Conservation (phyloP, 352 stramenopile genomes). For the Globisporangium ultimum region DNA sequence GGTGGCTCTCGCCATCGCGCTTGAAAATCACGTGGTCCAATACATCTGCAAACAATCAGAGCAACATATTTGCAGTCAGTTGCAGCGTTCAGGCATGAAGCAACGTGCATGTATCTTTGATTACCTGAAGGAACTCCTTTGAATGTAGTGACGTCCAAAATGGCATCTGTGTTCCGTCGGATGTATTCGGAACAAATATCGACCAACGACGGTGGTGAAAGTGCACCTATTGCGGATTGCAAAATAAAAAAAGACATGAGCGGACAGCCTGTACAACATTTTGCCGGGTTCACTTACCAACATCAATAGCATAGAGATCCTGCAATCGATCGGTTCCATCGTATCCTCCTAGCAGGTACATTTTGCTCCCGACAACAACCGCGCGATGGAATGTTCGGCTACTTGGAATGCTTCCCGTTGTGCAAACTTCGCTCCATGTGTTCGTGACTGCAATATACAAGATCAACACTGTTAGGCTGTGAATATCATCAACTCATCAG, state of each 20-base stretch:
- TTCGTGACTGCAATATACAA: constrained; percentile 44
- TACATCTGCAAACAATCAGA: constrained; percentile 37
- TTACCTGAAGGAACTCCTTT: constrained; percentile 57
- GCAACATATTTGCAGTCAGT: not conserved
- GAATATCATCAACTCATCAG: not conserved
- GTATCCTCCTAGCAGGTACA: constrained; percentile 87
- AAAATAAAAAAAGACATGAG: too few relatives aligned
- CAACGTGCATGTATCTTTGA: constrained; percentile 2
- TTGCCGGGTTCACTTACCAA: constrained; percentile 26
- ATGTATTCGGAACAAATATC: constrained; percentile 74
- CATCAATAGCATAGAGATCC: constrained; percentile 83
- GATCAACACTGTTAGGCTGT: not conserved
- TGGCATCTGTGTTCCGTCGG: constrained; percentile 57
- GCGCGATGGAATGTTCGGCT: constrained; percentile 86
- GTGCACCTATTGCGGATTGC: constrained; percentile 18
- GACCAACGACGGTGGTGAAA: constrained; percentile 65
- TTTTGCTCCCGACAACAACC: constrained; percentile 73
- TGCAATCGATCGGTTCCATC: constrained; percentile 82
- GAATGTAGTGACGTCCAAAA: constrained; percentile 70
- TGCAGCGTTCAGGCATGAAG: not conserved
- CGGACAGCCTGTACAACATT: too few relatives aligned
- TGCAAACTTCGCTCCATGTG: constrained; percentile 83
- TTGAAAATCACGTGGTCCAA: constrained; percentile 80
- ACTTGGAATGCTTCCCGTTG: constrained; percentile 73
- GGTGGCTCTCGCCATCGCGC: constrained; percentile 50